These are phyloP conservation scores for Talaromyces nanjingensis DNA, from an alignment of 495 filamentous ascomycete species.

Conservation along the genomic window DNA sequence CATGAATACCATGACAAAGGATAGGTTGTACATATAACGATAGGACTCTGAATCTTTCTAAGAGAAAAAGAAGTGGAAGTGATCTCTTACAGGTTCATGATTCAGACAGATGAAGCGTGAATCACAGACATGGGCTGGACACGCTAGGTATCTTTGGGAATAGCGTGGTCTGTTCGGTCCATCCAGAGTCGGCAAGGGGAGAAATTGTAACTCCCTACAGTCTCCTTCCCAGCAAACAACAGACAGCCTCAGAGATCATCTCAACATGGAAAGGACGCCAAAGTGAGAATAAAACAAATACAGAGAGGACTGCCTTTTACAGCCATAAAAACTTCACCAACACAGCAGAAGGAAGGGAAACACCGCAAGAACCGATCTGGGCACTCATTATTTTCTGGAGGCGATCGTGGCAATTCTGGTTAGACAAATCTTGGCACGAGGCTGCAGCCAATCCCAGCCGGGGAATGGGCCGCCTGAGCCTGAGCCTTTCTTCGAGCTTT, in stretches of 20 bases:
- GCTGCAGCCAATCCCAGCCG: slow-evolving; percentile 7
- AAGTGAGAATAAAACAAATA: background rate
- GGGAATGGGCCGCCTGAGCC: slow-evolving; percentile 9
- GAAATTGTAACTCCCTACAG: background rate
- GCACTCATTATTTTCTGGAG: background rate
- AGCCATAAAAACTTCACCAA: background rate
- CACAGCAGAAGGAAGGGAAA: background rate
- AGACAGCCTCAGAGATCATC: background rate
- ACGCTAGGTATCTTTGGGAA: background rate
- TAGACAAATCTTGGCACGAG: slow-evolving; percentile 9
- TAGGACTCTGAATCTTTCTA: background rate
- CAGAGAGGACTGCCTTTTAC: background rate
- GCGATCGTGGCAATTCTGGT: slow-evolving; percentile 6
- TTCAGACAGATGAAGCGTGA: too few species aligned
- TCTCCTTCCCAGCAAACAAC: background rate
- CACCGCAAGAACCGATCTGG: background rate
- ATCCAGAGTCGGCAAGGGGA: background rate
- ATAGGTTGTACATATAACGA: background rate
- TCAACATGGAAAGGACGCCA: background rate
- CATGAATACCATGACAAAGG: background rate
- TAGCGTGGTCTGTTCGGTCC: background rate
- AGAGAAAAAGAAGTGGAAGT: background rate
- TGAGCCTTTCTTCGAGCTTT: slow-evolving; percentile 7
- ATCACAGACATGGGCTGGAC: background rate
- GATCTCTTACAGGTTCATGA: too few species aligned